Evolutionary conservation across 1,139 yeast species (phyloP).

Genomic region (Suhomyces bribrorum): DNA sequence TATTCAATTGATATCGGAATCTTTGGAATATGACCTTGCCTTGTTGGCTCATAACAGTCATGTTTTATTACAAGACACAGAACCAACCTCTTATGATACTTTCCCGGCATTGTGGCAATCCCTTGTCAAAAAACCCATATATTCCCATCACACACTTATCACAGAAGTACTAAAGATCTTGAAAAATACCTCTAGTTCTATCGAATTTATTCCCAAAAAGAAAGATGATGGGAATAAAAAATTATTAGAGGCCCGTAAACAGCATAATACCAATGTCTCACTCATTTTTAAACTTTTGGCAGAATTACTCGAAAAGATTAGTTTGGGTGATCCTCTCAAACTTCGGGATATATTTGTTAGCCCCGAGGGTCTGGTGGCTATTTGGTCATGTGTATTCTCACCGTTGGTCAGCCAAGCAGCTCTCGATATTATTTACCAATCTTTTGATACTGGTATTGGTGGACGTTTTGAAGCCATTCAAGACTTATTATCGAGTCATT

Average conservation of each 20-base stretch:
- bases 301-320: conserved; percentile 34
- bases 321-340: conserved; percentile 44
- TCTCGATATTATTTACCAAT: conserved; percentile 70
- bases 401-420: conserved; percentile 67
- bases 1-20: conserved; percentile 45
- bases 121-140: conserved; percentile 39
- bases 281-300: conserved; percentile 25
- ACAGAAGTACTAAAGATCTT: conserved; percentile 45
- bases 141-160: conserved; percentile 40
- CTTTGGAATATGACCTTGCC: conserved; percentile 57
- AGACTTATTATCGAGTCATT: conserved; percentile 47
- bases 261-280: conserved; percentile 36
- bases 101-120: conserved; percentile 51
- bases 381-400: conserved; percentile 71
- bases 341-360: conserved; percentile 36
- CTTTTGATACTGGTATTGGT: conserved; percentile 62
- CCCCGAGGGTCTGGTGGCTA: conserved; percentile 43
- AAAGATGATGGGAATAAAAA: conserved; percentile 21
- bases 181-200: conserved; percentile 43
- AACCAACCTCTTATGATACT: conserved; percentile 45
- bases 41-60: conserved; percentile 56
- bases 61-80: conserved; percentile 38
- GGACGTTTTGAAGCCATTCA: conserved; percentile 70
- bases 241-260: conserved; percentile 25
- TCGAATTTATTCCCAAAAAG: conserved; percentile 34